Evolutionary conservation across 306 rosid genomes (phyloP).

Genomic region (Medicago ruthenica): DNA sequence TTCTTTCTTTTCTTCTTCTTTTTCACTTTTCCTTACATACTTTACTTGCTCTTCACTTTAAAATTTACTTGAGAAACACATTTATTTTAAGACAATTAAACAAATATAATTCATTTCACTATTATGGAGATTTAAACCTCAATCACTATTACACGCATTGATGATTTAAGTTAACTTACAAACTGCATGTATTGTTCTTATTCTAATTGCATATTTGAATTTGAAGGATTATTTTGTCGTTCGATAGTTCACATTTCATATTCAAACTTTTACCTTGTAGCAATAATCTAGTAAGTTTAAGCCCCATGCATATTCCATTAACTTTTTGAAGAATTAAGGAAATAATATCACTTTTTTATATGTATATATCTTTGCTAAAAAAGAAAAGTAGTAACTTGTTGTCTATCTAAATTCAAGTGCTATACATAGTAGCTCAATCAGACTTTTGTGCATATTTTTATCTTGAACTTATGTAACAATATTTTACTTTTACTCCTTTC

Average conservation of each 20-base stretch:
- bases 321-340: neutral
- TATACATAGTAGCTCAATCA: no score
- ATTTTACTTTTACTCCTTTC: conserved; percentile 1
- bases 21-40: no score
- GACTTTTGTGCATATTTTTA: neutral
- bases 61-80: no score
- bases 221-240: no score
- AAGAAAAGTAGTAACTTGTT: neutral
- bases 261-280: no score
- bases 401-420: neutral
- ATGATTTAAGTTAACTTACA: neutral
- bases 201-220: neutral
- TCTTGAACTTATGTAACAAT: neutral
- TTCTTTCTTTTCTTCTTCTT: neutral
- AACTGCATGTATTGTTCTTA: neutral
- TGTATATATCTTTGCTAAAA: no score
- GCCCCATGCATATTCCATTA: neutral
- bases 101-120: no score
- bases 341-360: neutral
- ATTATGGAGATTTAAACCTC: neutral
- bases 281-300: neutral
- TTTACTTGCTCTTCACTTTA: no score
- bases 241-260: neutral
- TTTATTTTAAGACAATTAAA: no score
- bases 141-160: neutral